A percentile compares a stretch with the other conserved stretches of the same genome.
Conservation (phyloP, 306 rosid genomes). For the Cucurbita maxima region DNA sequence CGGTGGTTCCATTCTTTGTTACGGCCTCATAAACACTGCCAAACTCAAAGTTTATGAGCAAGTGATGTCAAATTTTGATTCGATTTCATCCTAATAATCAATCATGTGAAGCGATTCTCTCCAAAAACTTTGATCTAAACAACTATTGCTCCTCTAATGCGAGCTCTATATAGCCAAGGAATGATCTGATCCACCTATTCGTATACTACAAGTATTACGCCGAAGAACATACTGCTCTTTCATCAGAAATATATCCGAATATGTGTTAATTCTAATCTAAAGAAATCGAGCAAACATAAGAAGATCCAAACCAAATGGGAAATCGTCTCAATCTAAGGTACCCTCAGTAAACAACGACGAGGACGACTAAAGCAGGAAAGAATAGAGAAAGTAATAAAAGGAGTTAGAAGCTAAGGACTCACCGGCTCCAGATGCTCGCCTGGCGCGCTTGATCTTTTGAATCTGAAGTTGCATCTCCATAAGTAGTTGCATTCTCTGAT, state of each 20-base stretch:
- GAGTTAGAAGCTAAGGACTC: not conserved
- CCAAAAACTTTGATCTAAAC: not conserved
- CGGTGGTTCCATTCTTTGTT: not conserved
- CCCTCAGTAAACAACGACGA: not conserved
- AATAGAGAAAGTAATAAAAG: not conserved
- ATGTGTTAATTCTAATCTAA: not conserved
- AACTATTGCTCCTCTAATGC: not conserved
- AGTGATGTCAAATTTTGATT: not conserved
- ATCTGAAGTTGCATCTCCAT: slow-evolving; percentile 49
- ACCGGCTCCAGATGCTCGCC: slow-evolving; percentile 29
- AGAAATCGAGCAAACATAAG: not conserved
- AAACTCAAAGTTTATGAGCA: not conserved
- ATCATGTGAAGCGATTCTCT: not conserved
- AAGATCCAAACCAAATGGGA: not conserved
- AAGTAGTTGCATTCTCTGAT: slow-evolving; percentile 40
- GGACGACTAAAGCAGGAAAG: not conserved
- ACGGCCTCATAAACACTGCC: not conserved
- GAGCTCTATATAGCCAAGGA: not conserved
- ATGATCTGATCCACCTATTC: not conserved
- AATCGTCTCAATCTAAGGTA: not conserved
- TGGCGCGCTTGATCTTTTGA: slow-evolving; percentile 34
- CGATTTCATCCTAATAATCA: not conserved
- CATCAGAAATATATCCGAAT: not conserved
- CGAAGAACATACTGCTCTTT: not conserved
- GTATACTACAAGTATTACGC: not conserved